These are phyloP conservation scores for Phialocephala sp. DNA, from an alignment of 2,329 filamentous ascomycete species.

Conservation along the genomic window DNA sequence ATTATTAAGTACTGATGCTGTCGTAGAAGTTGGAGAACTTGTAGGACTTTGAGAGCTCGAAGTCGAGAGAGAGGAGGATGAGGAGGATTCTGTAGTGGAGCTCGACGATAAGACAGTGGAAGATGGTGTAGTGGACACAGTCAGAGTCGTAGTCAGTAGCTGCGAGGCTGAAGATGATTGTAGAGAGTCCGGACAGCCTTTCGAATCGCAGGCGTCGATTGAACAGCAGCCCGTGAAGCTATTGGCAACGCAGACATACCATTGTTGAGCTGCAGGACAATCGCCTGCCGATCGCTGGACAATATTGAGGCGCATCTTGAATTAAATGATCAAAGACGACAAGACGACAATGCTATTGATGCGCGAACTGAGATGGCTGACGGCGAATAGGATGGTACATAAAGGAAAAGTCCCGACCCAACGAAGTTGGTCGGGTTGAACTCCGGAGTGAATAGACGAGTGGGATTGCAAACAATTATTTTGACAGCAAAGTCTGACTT, in stretches of 20 bases:
- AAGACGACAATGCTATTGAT: conserved; percentile 15
- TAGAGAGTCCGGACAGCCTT: conserved; percentile 41
- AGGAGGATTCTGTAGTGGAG: not conserved
- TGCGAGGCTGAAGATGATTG: conserved; percentile 15
- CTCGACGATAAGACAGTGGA: not conserved
- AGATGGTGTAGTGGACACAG: conserved; percentile 12
- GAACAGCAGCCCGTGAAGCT: conserved; percentile 54
- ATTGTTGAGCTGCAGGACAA: conserved; percentile 31
- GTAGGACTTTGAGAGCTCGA: not conserved
- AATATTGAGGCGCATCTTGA: conserved; percentile 1
- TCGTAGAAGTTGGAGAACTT: not conserved
- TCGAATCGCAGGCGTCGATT: conserved; percentile 49
- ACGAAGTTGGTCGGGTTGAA: not conserved
- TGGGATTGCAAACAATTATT: not conserved
- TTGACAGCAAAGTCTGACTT: conserved; percentile 1
- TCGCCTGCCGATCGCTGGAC: conserved; percentile 8
- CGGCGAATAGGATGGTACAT: conserved; percentile 2
- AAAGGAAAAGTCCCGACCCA: conserved; percentile 6
- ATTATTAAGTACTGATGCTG: conserved; percentile 1
- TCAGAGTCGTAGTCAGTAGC: conserved; percentile 35
- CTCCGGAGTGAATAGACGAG: not conserved
- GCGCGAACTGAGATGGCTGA: conserved; percentile 15
- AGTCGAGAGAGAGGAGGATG: conserved; percentile 6
- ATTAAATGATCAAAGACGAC: not conserved
- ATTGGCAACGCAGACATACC: conserved; percentile 47